phyloP scores from a whole-genome alignment of 2,329 filamentous ascomycete genomes.

The Arthrinium phaeospermum region DNA sequence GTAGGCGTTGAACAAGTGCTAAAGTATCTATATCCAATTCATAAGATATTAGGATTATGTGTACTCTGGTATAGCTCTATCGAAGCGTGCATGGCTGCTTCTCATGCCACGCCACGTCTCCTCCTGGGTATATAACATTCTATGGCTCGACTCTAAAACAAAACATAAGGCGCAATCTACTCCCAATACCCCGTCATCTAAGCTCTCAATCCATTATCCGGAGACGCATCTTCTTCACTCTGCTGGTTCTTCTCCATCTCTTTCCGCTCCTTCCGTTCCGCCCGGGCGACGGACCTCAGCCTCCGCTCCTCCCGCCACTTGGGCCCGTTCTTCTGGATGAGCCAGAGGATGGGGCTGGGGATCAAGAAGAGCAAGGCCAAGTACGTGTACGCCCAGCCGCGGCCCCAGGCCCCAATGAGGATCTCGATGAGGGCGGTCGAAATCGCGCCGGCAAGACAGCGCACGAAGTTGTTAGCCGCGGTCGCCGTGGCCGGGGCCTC shows the following conservation, averaged over 20 bases:
- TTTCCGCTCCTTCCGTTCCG: conserved; percentile 38
- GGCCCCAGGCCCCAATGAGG: conserved; percentile 62
- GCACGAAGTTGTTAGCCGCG: conserved; percentile 67
- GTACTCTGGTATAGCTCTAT: not conserved
- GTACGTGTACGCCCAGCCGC: conserved; percentile 68
- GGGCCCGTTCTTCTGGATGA: conserved; percentile 55
- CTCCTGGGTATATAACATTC: not conserved
- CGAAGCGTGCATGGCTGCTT: not conserved
- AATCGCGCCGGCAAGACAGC: conserved; percentile 66
- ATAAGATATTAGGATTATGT: not conserved
- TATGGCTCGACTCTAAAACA: not conserved
- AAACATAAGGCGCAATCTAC: not conserved
- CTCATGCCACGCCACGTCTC: not conserved
- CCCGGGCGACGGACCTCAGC: conserved; percentile 42
- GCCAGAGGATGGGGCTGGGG: conserved; percentile 54
- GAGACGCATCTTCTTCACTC: not conserved
- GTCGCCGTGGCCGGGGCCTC: conserved; percentile 65
- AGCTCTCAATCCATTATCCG: not conserved
- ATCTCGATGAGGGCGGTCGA: conserved; percentile 64
- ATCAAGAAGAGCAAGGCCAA: conserved; percentile 56
- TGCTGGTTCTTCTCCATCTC: conserved; percentile 28
- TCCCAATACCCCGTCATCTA: not conserved
- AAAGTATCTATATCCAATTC: not conserved
- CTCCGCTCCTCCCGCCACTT: conserved; percentile 57
- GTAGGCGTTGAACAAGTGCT: not conserved